Evolutionary conservation across 331 rosid species (phyloP).

Genomic region (Telfairia occidentalis): DNA sequence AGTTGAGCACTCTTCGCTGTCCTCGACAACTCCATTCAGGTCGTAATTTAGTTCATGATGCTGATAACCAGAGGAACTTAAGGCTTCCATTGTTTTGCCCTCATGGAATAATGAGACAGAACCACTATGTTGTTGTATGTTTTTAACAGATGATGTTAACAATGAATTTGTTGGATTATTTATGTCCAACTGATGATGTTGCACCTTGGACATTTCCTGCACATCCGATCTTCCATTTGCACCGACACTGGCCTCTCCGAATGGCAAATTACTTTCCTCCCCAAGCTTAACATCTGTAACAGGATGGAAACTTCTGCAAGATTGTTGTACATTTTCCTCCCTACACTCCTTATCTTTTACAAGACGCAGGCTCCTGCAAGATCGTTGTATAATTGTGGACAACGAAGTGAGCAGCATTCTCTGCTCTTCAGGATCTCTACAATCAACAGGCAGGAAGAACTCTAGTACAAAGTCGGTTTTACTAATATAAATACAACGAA

Average conservation of each 20-base stretch:
- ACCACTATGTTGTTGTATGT: conserved; percentile 20
- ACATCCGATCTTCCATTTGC: conserved; percentile 20
- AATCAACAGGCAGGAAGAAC: conserved; percentile 76
- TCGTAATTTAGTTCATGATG: conserved; percentile 22
- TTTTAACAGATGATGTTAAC: conserved; percentile 12
- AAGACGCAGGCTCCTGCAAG: conserved; percentile 60
- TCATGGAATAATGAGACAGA: conserved; percentile 23
- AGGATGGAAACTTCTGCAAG: conserved; percentile 52
- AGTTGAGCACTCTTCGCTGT: conserved; percentile 30
- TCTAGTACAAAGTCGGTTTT: conserved; percentile 72
- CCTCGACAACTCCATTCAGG: conserved; percentile 27
- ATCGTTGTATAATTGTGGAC: conserved; percentile 56
- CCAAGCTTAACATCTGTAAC: conserved; percentile 49
- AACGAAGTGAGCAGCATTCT: conserved; percentile 65
- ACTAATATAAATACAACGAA: conserved; percentile 52
- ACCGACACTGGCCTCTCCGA: conserved; percentile 20
- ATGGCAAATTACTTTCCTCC: conserved; percentile 28
- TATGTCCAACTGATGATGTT: neutral
- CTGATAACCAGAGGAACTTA: conserved; percentile 28
- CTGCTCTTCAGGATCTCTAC: conserved; percentile 63
- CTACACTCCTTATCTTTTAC: conserved; percentile 53
- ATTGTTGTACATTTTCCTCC: conserved; percentile 54
- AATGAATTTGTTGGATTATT: conserved; percentile 1
- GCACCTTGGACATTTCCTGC: neutral
- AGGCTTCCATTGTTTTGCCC: conserved; percentile 23